Evolutionary conservation across 768 basidiomycete genomes (phyloP).

Genomic region (Clavulina sp.): DNA sequence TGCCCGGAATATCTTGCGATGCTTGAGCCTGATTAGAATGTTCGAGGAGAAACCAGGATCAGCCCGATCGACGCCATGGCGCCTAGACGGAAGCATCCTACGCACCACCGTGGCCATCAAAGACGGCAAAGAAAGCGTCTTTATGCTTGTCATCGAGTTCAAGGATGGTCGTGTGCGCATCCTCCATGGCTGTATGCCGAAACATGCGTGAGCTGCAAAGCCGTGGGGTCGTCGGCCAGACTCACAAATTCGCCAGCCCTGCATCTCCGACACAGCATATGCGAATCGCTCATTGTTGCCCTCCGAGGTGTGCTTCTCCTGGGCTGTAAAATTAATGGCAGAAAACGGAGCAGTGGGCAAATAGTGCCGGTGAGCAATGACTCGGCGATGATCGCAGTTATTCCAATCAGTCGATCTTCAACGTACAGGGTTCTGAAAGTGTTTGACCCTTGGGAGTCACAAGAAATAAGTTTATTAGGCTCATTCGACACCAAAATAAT

Average conservation of each 20-base stretch:
- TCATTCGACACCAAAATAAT: no score
- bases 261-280: conserved; percentile 88
- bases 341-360: not conserved
- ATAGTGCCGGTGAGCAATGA: not conserved
- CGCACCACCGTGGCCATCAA: conserved; percentile 95
- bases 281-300: conserved; percentile 53
- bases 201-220: conserved; percentile 8
- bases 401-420: not conserved
- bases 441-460: conserved; percentile 52
- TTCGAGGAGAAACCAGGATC: not conserved
- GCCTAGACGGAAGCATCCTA: conserved; percentile 6
- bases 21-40: conserved; percentile 38
- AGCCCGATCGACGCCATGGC: not conserved
- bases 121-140: conserved; percentile 87
- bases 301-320: conserved; percentile 58
- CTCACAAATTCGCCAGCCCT: conserved; percentile 97
- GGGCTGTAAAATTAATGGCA: conserved; percentile 31
- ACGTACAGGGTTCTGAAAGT: conserved; percentile 59
- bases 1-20: conserved; percentile 80
- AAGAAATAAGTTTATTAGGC: no score
- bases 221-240: conserved; percentile 13
- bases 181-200: conserved; percentile 73
- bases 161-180: conserved; percentile 67
- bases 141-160: conserved; percentile 36
- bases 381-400: not conserved